A percentile compares a stretch with the other conserved stretches of the same genome.
These are phyloP conservation scores for Penicillium pulvis DNA, from an alignment of 495 filamentous ascomycete species.

Conservation along the genomic window DNA sequence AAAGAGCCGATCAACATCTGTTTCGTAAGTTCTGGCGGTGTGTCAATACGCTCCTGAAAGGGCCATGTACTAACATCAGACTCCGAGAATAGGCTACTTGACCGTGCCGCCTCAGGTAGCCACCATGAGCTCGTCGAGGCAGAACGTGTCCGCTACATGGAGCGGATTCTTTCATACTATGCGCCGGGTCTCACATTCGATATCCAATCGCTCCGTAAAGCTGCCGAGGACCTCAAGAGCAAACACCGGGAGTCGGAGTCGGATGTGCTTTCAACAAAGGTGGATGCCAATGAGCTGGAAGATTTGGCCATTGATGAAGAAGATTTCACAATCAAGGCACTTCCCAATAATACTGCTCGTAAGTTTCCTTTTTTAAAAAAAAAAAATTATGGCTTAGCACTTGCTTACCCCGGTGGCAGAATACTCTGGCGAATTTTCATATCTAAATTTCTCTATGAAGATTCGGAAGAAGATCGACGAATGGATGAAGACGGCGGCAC, in stretches of 20 bases:
- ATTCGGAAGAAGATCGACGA: conserved; percentile 52
- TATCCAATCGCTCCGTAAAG: conserved; percentile 44
- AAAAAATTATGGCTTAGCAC: too few relatives aligned
- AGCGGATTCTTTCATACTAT: conserved; percentile 45
- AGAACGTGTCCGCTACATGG: conserved; percentile 48
- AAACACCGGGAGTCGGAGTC: conserved; percentile 43
- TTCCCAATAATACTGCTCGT: conserved; percentile 52
- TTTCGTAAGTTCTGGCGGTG: conserved; percentile 36
- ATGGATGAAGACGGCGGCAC: conserved; percentile 47
- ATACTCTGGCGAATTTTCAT: conserved; percentile 56
- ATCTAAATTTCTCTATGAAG: conserved; percentile 54
- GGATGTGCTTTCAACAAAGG: conserved; percentile 34
- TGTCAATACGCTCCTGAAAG: background rate
- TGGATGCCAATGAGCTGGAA: conserved; percentile 43
- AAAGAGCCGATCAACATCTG: conserved; percentile 39
- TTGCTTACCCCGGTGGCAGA: conserved; percentile 30
- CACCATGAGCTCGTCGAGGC: conserved; percentile 47
- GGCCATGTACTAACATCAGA: background rate
- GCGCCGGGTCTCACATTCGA: conserved; percentile 48
- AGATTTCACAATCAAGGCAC: conserved; percentile 48
- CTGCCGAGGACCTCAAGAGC: conserved; percentile 40
- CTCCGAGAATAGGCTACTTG: conserved; percentile 31
- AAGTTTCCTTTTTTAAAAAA: too few relatives aligned
- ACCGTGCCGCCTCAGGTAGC: conserved; percentile 38
- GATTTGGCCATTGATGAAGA: conserved; percentile 49